Evolutionary conservation across 208 protist species (phyloP).

Genomic region (Paratrypanosoma confusum): DNA sequence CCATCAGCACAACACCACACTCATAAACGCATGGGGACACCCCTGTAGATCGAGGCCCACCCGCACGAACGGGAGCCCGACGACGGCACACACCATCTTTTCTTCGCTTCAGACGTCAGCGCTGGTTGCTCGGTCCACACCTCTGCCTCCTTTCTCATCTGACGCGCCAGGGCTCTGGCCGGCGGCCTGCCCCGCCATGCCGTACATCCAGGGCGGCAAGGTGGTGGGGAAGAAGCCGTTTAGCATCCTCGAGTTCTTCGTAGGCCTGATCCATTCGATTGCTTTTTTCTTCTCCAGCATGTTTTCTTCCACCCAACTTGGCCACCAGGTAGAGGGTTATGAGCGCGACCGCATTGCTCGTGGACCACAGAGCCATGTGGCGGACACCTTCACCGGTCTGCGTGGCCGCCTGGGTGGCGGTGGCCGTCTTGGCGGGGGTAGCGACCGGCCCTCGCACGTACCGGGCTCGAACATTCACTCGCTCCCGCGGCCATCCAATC

Average conservation of each 20-base stretch:
- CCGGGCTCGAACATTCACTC: constrained; percentile 31
- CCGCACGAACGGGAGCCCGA: no score
- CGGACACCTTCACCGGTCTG: constrained; percentile 3
- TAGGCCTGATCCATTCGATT: constrained; percentile 22
- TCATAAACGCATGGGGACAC: no score
- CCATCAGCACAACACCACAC: no score
- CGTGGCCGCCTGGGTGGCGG: constrained; percentile 12
- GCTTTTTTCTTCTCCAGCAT: constrained; percentile 58
- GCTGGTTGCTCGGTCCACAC: no score
- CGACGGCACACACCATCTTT: no score
- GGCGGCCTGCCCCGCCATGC: constrained; percentile 19
- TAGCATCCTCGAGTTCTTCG: constrained; percentile 34
- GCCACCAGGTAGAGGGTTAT: constrained; percentile 27
- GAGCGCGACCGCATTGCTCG: constrained; percentile 3
- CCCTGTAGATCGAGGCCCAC: no score
- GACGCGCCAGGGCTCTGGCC: no score
- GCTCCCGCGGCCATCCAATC: constrained; percentile 25
- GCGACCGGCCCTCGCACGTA: neutral
- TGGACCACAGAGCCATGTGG: no score
- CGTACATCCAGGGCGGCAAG: constrained; percentile 59
- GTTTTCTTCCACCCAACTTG: constrained; percentile 34
- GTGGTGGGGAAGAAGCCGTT: constrained; percentile 73
- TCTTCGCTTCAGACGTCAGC: no score
- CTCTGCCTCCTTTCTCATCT: no score
- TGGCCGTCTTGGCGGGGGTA: constrained; percentile 13